Evolutionary conservation across 768 basidiomycete genomes (phyloP).

Genomic region (Boletus patriciae): DNA sequence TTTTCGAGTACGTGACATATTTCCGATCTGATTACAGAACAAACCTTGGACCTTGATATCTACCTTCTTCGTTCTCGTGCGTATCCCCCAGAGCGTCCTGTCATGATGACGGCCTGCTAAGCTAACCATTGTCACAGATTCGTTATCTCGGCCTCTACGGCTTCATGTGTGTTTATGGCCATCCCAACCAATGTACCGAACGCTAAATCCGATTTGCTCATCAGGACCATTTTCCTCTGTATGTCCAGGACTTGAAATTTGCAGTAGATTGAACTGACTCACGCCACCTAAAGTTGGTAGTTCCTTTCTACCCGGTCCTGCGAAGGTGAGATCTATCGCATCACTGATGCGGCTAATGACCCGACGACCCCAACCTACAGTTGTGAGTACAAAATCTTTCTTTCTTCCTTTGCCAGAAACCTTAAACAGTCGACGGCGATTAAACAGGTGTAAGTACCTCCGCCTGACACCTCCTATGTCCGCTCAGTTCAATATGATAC

Average conservation of each 20-base stretch:
- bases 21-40: not conserved
- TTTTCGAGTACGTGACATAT: not conserved
- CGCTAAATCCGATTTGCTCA: not conserved
- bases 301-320: not conserved
- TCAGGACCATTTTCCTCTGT: not conserved
- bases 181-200: not conserved
- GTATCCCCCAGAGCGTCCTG: not conserved
- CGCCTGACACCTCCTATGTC: no score
- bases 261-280: not conserved
- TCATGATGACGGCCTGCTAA: not conserved
- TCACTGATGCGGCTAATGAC: no score
- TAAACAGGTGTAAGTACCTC: no score
- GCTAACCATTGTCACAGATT: not conserved
- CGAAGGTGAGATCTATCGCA: not conserved
- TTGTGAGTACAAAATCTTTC: not conserved
- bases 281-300: not conserved
- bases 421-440: no score
- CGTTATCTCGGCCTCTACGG: not conserved
- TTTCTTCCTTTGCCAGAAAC: no score
- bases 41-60: not conserved
- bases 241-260: not conserved
- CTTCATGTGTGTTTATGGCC: not conserved
- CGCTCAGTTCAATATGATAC: not conserved
- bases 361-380: not conserved
- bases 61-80: not conserved